A percentile compares a stretch with the other conserved stretches of the same genome.
phyloP scores from a whole-genome alignment of 2,329 filamentous ascomycete genomes.

The Epichloe aotearoae region DNA sequence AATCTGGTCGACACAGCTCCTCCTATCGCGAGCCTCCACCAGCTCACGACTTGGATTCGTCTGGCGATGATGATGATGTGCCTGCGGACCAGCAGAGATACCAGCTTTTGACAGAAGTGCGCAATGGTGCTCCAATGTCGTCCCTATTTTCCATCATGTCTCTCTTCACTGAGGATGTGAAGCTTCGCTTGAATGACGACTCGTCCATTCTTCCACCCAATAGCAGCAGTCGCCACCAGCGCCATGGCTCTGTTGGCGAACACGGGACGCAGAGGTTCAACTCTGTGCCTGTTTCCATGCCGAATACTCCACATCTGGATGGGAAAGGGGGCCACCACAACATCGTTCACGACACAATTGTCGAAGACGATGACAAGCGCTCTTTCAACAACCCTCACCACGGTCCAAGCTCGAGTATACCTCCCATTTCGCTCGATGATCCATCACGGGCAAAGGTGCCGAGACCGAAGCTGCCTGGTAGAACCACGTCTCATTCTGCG shows the following conservation, averaged over 20 bases:
- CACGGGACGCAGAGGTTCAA: conserved; percentile 3
- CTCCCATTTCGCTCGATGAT: conserved; percentile 59
- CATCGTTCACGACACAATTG: conserved; percentile 5
- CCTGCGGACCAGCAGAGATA: conserved; percentile 67
- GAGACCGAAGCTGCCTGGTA: conserved; percentile 29
- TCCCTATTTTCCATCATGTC: conserved; percentile 96
- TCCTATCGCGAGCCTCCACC: conserved; percentile 11
- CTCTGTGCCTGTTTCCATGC: conserved; percentile 17
- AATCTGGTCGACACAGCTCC: conserved; percentile 45
- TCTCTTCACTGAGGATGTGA: conserved; percentile 89
- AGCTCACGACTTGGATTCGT: conserved; percentile 25
- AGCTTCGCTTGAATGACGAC: conserved; percentile 62
- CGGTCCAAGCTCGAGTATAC: conserved; percentile 39
- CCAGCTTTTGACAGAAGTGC: conserved; percentile 90
- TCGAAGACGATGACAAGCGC: conserved; percentile 8
- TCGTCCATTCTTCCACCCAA: conserved; percentile 14
- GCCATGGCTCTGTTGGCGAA: conserved; percentile 15
- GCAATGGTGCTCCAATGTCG: conserved; percentile 96
- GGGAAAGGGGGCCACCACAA: conserved; percentile 9
- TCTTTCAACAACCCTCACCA: conserved; percentile 5
- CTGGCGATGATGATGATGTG: conserved; percentile 49
- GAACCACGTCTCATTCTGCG: conserved; percentile 54
- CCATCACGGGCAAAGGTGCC: conserved; percentile 15
- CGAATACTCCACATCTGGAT: conserved; percentile 27
- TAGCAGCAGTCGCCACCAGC: conserved; percentile 15